phyloP scores from a whole-genome alignment of 768 basidiomycete genomes.

The Mycena galericulata region DNA sequence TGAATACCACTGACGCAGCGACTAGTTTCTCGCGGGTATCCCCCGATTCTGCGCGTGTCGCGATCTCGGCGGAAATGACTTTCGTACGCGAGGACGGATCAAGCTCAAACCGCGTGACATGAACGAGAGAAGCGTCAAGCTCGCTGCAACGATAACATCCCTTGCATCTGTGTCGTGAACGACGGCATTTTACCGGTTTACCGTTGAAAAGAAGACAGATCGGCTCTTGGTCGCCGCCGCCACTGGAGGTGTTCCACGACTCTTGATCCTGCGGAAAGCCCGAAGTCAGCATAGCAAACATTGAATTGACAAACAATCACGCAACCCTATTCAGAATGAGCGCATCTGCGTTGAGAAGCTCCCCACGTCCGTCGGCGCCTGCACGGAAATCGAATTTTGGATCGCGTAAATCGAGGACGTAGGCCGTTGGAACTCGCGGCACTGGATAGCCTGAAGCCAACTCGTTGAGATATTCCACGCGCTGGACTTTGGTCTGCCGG shows the following conservation, averaged over 20 bases:
- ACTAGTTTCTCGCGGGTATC: too few species aligned
- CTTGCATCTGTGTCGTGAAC: background rate
- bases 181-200: background rate
- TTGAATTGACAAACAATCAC: background rate
- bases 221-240: background rate
- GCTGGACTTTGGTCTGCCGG: background rate
- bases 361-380: background rate
- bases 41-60: too few species aligned
- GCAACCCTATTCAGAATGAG: background rate
- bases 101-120: background rate
- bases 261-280: background rate
- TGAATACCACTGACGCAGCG: too few species aligned
- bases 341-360: background rate
- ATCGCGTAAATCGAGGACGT: background rate
- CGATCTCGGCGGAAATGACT: background rate
- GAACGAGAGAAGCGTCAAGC: background rate
- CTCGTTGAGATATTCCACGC: background rate
- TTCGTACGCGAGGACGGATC: background rate
- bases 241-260: background rate
- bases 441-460: background rate
- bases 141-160: background rate
- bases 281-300: background rate
- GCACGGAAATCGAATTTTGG: slow-evolving; percentile 1
- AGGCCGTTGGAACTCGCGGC: background rate
- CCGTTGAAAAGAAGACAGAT: background rate